Base-by-base conservation (phyloP, 306 rosid genomes). In the Pueraria montana region DNA sequence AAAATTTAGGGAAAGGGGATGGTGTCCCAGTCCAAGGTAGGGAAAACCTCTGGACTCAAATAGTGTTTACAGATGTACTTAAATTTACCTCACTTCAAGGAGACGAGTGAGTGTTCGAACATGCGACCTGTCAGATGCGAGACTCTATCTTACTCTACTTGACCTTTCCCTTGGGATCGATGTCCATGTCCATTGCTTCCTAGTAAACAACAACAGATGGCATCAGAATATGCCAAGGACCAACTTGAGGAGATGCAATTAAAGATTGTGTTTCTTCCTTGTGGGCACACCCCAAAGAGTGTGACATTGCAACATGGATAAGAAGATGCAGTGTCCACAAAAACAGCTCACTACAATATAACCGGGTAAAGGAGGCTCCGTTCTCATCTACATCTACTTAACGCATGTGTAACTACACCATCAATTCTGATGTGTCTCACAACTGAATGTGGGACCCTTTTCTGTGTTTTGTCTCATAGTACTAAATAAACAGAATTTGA, bases 111-210 rank as follows among this genome's bases (percentile, higher is more conserved):
- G 2, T 27, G 13, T 14, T 8, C 13, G 11, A 52, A 55, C 0
- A 20, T 9, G 27, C 13, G 2, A 20, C 13, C 13, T 20, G 5
- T 6, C 13, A 20, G 62, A 18, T 63, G n/a, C n/a, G n/a, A n/a
- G n/a, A n/a, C n/a, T n/a, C n/a, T n/a, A n/a, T n/a, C n/a, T n/a
- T n/a, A n/a, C n/a, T n/a, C n/a, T n/a, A n/a, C n/a, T n/a, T n/a
- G n/a, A n/a, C n/a, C n/a, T n/a, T n/a, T n/a, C n/a, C n/a, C n/a
- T n/a, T n/a, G n/a, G n/a, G n/a, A n/a, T n/a, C n/a, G n/a, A n/a
- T n/a, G n/a, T n/a, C n/a, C n/a, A 68, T 7, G 81, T 86, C 74
- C 85, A 86, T 83, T 68, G 84, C 32, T 55, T 40, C 59, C 43
- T 38, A 5, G 74, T 50, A 64, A 62, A 61, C 18, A 63, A 61